These are phyloP conservation scores for Alternaria alternata DNA, from an alignment of 2,329 filamentous ascomycete species.

Conservation along the genomic window DNA sequence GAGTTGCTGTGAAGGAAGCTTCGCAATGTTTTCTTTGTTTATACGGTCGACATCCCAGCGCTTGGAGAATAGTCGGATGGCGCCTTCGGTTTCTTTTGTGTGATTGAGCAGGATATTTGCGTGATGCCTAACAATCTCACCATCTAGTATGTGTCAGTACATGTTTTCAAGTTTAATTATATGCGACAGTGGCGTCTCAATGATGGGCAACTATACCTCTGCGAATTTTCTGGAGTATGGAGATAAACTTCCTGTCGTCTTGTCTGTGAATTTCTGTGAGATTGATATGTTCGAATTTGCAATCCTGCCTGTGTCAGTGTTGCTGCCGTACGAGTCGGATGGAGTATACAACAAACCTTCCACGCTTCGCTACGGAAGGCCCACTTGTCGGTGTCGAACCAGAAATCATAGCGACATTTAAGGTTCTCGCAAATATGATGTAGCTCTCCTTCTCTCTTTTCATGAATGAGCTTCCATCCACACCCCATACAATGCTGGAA, in stretches of 20 bases:
- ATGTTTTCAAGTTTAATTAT: no score
- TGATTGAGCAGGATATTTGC: slow-evolving; percentile 58
- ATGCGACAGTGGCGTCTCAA: neutral
- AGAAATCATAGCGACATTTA: slow-evolving; percentile 46
- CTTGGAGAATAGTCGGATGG: slow-evolving; percentile 57
- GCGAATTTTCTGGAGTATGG: slow-evolving; percentile 64
- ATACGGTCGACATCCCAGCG: slow-evolving; percentile 45
- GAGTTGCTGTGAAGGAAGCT: slow-evolving; percentile 33
- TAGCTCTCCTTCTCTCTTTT: slow-evolving; percentile 15
- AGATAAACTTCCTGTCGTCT: slow-evolving; percentile 62
- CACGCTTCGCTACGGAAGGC: slow-evolving; percentile 66
- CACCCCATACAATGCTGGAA: slow-evolving; percentile 63
- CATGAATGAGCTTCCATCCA: slow-evolving; percentile 45
- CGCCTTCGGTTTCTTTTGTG: slow-evolving; percentile 52
- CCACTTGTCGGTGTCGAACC: slow-evolving; percentile 63
- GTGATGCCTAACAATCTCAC: slow-evolving; percentile 48
- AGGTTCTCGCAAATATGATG: slow-evolving; percentile 31
- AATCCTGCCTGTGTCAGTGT: slow-evolving; percentile 44
- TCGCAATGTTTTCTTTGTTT: slow-evolving; percentile 46
- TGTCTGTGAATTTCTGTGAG: slow-evolving; percentile 67
- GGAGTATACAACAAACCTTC: slow-evolving; percentile 41
- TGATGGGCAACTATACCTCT: slow-evolving; percentile 50
- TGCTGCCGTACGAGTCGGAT: no score
- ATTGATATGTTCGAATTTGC: slow-evolving; percentile 62
- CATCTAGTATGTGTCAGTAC: slow-evolving; percentile 18